Base-by-base conservation (phyloP, 192 early-diverging fungal genomes). In the Cetraspora pellucida region DNA sequence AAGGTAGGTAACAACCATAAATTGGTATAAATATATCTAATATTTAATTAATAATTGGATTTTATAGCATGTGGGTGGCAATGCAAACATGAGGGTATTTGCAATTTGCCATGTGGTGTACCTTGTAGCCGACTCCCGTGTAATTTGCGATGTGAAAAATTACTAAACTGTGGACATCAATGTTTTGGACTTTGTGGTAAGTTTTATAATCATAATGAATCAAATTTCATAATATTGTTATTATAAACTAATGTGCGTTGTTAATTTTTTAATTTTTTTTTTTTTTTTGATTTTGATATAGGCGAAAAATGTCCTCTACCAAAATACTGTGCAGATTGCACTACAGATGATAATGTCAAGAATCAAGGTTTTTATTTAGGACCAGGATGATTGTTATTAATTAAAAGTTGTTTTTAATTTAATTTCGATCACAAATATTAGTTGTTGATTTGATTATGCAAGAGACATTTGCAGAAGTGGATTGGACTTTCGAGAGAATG, bases 41-140 rank as follows among this genome's bases (percentile, higher is more conserved):
- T 37, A 37, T 37, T 37, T 37, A 37, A 37, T 37, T 37, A 37
- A 37, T 37, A 37, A 1, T 37, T 37, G 37, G 7, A 37, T 37
- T 37, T 37, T 37, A 37, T 37, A 37, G 37, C 0, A 0, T 90
- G 89, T 60, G 61, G 45, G 1, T 90, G 89, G 89, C 16, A 31
- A 1, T 90, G 89, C 66, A 17, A 78, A 4, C 89, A 90, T 72
- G 47, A 81, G 55, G 85, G 81, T 0, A 10, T 25, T 3, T 90
- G 89, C 76, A 25, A 57, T 0, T 69, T 88, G 49, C 80, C 82
- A 9, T 90, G 89, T 31, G 89, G 87, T 27, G 83, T 80, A 5
- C 89, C 89, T 8, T 90, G 89, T 30, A 72, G 76, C 27, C 81
- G 87, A 28, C 78, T 89, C 10, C 89, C 89, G 0, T 90, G 89